Percentiles rank a stretch among this genome's conserved stretches.
phyloP scores from a whole-genome alignment of 2,329 filamentous ascomycete species.

The Colletotrichum nymphaeae region DNA sequence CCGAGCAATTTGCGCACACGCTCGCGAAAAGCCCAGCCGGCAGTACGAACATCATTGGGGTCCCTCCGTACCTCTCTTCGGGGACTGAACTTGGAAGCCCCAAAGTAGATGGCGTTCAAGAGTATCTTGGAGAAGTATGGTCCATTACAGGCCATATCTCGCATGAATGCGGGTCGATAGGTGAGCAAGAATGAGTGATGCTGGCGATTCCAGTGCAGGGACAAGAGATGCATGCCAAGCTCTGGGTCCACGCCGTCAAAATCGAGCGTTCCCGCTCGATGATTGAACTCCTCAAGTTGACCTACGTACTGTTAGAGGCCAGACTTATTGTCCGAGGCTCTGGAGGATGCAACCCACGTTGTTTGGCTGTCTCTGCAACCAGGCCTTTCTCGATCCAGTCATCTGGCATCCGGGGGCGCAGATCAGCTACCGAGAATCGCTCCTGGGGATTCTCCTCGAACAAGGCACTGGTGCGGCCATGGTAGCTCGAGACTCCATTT shows the following conservation, averaged over 20 bases:
- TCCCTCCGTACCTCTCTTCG: constrained; percentile 57
- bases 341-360: constrained; percentile 44
- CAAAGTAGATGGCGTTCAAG: constrained; percentile 65
- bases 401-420: constrained; percentile 43
- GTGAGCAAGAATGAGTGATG: constrained; percentile 60
- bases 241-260: constrained; percentile 67
- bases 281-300: constrained; percentile 62
- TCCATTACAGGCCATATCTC: constrained; percentile 63
- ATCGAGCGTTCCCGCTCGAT: constrained; percentile 58
- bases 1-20: constrained; percentile 59
- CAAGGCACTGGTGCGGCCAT: constrained; percentile 60
- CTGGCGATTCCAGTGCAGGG: constrained; percentile 65
- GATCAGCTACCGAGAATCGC: constrained; percentile 29
- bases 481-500: constrained; percentile 57
- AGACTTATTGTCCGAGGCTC: neutral
- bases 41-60: constrained; percentile 56
- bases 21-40: constrained; percentile 59
- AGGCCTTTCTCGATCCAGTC: constrained; percentile 57
- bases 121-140: constrained; percentile 68
- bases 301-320: constrained; percentile 37
- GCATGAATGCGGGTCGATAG: constrained; percentile 65
- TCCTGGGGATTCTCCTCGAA: constrained; percentile 53
- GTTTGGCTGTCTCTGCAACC: constrained; percentile 58
- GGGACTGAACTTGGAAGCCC: constrained; percentile 57
- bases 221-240: constrained; percentile 61